Percentiles rank a stretch among this genome's conserved stretches.
Conservation (phyloP, 139 green algal species). For the Chara braunii region DNA sequence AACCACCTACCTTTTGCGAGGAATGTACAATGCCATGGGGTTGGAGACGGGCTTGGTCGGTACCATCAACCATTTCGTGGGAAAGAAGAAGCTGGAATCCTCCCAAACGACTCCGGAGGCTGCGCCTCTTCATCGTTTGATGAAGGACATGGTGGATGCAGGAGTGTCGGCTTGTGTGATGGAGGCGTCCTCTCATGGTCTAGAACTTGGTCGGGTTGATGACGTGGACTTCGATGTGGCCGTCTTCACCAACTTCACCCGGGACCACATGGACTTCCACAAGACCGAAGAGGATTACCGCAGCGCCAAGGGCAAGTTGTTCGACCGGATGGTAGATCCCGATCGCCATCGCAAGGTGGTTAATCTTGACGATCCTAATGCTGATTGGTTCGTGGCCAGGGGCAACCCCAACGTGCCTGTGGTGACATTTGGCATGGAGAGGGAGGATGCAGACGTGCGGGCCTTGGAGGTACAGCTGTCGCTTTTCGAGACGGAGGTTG, state of each 20-base stretch:
- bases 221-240: slow-evolving; percentile 49
- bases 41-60: slow-evolving; percentile 37
- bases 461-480: slow-evolving; percentile 9
- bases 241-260: slow-evolving; percentile 66
- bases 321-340: slow-evolving; percentile 53
- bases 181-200: slow-evolving; percentile 52
- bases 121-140: slow-evolving; percentile 53
- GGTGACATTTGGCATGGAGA: slow-evolving; percentile 45
- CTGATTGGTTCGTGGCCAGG: slow-evolving; percentile 41
- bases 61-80: slow-evolving; percentile 61
- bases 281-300: slow-evolving; percentile 49
- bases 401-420: slow-evolving; percentile 40
- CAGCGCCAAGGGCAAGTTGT: slow-evolving; percentile 49
- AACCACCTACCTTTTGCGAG: slow-evolving; percentile 64
- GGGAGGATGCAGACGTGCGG: slow-evolving; percentile 61
- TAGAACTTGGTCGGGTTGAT: slow-evolving; percentile 27
- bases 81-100: slow-evolving; percentile 27
- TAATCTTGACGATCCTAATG: slow-evolving; percentile 72
- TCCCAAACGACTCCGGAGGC: slow-evolving; percentile 56
- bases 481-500: slow-evolving; percentile 43
- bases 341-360: slow-evolving; percentile 64
- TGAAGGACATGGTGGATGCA: slow-evolving; percentile 69
- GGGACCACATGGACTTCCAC: slow-evolving; percentile 57
- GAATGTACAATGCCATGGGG: slow-evolving; percentile 27
- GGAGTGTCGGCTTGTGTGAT: slow-evolving; percentile 47